A percentile compares a stretch with the other conserved stretches of the same genome.
These are phyloP conservation scores for Colletotrichum incanum DNA, from an alignment of 2,329 filamentous ascomycete genomes.

Conservation along the genomic window DNA sequence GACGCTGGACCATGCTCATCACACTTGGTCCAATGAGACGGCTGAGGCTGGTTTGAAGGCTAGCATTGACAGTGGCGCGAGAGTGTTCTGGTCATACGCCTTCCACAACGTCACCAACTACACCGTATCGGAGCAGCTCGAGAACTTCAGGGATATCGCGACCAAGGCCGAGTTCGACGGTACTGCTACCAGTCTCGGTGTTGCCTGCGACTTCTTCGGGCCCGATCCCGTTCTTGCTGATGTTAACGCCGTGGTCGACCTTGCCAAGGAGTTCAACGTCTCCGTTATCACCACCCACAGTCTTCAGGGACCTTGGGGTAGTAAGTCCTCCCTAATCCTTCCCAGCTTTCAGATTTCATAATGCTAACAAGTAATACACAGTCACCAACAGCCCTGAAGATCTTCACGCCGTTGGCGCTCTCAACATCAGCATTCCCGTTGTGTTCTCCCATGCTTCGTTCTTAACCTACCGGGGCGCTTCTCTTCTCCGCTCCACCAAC, in stretches of 20 bases:
- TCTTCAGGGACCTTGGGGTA: conserved; percentile 57
- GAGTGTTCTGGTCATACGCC: conserved; percentile 63
- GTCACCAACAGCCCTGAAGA: conserved; percentile 57
- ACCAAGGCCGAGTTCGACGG: conserved; percentile 46
- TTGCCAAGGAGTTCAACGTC: conserved; percentile 57
- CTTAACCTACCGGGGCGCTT: conserved; percentile 56
- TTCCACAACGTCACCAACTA: conserved; percentile 57
- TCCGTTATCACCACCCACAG: conserved; percentile 64
- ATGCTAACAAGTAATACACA: neutral
- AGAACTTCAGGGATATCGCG: conserved; percentile 57
- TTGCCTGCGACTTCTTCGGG: conserved; percentile 59
- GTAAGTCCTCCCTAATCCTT: conserved; percentile 45
- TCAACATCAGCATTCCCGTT: conserved; percentile 63
- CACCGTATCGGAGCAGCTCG: conserved; percentile 53
- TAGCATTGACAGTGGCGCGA: conserved; percentile 63
- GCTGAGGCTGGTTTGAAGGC: conserved; percentile 62
- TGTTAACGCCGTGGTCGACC: conserved; percentile 50
- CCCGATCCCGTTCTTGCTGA: conserved; percentile 48
- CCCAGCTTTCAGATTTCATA: neutral
- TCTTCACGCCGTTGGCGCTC: conserved; percentile 54
- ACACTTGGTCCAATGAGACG: conserved; percentile 61
- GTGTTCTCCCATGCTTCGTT: conserved; percentile 68
- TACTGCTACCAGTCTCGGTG: conserved; percentile 55
- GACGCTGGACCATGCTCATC: conserved; percentile 67
- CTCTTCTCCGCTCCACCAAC: conserved; percentile 63